Percentiles rank a stretch among this genome's conserved stretches.
Conservation (phyloP, 148 eudicot genomes). For the Silene conica region DNA sequence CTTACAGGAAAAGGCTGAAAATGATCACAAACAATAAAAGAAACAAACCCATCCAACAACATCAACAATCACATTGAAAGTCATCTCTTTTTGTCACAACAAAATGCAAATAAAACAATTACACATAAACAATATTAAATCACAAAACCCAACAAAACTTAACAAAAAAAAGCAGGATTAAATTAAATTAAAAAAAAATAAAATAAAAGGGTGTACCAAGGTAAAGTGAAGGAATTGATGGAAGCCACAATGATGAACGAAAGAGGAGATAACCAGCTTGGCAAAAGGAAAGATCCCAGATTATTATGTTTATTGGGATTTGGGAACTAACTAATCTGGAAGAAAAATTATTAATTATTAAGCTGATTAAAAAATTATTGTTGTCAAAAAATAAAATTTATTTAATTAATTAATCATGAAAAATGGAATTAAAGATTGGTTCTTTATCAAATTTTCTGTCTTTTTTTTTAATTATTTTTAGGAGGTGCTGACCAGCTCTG, state of each 20-base stretch:
- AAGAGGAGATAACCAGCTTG: not conserved
- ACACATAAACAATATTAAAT: not conserved
- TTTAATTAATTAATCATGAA: not conserved
- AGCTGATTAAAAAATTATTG: not conserved
- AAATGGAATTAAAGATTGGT: not conserved
- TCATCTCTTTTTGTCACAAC: not conserved
- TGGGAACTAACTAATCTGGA: not conserved
- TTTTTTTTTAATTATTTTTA: no score
- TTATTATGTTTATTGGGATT: conserved; percentile 7
- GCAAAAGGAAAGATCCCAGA: conserved; percentile 20
- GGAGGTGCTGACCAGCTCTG: not conserved
- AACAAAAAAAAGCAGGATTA: conserved; percentile 16
- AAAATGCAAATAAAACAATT: not conserved
- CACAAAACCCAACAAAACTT: not conserved
- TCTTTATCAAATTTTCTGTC: not conserved
- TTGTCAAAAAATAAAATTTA: not conserved
- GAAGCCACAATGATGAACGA: conserved; percentile 16
- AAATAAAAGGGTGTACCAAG: conserved; percentile 19
- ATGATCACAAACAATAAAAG: not conserved
- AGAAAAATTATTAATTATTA: not conserved
- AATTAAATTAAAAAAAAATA: not conserved
- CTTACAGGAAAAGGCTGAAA: not conserved
- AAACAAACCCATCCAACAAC: conserved; percentile 4
- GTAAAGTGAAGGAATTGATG: conserved; percentile 15
- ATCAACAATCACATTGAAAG: conserved; percentile 12